phyloP scores from a whole-genome alignment of 2,329 filamentous ascomycete species.

The Simplicillium sp. region DNA sequence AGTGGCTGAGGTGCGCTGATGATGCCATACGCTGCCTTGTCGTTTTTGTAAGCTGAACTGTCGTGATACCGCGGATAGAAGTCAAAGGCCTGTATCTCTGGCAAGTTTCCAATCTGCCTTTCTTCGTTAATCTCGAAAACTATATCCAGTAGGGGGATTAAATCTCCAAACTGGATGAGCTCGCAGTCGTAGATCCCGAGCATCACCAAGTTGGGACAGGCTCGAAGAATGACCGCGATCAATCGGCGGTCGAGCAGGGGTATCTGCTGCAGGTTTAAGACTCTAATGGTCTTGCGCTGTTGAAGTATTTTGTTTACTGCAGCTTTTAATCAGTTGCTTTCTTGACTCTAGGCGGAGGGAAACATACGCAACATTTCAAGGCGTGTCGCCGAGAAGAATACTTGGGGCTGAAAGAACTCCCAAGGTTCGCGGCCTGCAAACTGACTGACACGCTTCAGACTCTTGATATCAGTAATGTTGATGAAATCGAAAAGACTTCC shows the following conservation, averaged over 20 bases:
- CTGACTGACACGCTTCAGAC: no score
- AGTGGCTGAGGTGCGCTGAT: slow-evolving; percentile 14
- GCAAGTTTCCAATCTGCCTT: slow-evolving; percentile 6
- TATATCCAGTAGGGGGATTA: slow-evolving; percentile 21
- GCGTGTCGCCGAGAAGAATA: neutral
- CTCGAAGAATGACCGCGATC: slow-evolving; percentile 23
- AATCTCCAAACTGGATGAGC: slow-evolving; percentile 24
- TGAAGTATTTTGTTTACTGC: slow-evolving; percentile 15
- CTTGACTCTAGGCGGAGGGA: slow-evolving; percentile 3
- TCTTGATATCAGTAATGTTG: no score
- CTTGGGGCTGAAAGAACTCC: neutral
- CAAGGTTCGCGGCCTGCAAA: neutral
- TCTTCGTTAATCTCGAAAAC: slow-evolving; percentile 23
- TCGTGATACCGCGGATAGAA: slow-evolving; percentile 23
- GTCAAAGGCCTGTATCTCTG: slow-evolving; percentile 17
- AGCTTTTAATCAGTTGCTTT: neutral
- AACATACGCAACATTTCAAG: slow-evolving; percentile 10
- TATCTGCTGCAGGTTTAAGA: slow-evolving; percentile 19
- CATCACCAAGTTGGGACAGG: slow-evolving; percentile 19
- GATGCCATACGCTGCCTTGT: slow-evolving; percentile 16
- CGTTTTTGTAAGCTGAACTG: slow-evolving; percentile 13
- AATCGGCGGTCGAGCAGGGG: slow-evolving; percentile 22
- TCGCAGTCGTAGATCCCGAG: slow-evolving; percentile 27
- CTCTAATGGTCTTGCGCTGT: slow-evolving; percentile 9
- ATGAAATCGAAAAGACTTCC: no score